Conservation (phyloP, 768 basidiomycete species). For the Harrya chromipes region DNA sequence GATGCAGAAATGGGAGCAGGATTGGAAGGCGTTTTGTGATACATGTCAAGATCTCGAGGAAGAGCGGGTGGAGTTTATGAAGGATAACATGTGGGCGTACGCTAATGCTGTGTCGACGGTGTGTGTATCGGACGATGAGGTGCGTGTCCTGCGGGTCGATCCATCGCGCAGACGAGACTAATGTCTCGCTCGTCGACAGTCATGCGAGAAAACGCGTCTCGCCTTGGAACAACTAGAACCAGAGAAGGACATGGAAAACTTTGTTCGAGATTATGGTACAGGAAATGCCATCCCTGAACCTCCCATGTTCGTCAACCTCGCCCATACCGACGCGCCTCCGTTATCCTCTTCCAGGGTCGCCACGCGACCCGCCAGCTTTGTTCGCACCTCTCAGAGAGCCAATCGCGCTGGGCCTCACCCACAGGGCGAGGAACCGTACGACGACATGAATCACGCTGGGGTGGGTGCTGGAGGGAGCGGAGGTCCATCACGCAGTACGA, state of each 20-base stretch:
- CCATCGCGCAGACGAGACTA: not conserved
- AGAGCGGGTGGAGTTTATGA: conserved; percentile 89
- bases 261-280: conserved; percentile 86
- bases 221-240: conserved; percentile 88
- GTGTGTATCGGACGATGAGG: conserved; percentile 95
- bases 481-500: conserved; percentile 32
- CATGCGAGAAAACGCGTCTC: conserved; percentile 85
- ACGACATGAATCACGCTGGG: conserved; percentile 58
- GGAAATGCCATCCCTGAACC: conserved; percentile 86
- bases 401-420: conserved; percentile 21
- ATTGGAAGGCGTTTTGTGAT: conserved; percentile 95
- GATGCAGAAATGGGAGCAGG: conserved; percentile 80
- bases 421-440: conserved; percentile 45
- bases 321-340: conserved; percentile 60
- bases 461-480: conserved; percentile 62
- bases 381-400: conserved; percentile 38
- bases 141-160: conserved; percentile 35
- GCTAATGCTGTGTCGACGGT: conserved; percentile 96
- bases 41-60: conserved; percentile 95
- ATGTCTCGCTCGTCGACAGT: conserved; percentile 42
- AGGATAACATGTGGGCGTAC: conserved; percentile 94
- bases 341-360: conserved; percentile 55
- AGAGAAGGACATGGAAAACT: conserved; percentile 83
- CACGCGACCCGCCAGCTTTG: conserved; percentile 56
- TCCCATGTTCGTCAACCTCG: conserved; percentile 82